Conservation (phyloP, 208 protist genomes). For the Crithidia acanthocephali region DNA sequence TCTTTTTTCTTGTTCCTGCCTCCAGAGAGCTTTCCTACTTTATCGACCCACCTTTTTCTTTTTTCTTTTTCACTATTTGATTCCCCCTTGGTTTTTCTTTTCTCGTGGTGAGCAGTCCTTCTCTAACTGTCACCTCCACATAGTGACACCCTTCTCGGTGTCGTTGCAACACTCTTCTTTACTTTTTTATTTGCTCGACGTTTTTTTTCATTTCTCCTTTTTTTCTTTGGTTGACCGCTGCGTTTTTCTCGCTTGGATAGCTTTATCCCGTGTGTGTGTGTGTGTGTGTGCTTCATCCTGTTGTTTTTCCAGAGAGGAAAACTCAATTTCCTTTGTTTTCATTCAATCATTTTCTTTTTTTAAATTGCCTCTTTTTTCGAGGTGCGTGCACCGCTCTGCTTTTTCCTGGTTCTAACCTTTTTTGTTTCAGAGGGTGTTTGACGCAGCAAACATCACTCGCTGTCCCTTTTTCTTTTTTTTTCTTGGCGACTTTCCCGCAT, state of each 20-base stretch:
- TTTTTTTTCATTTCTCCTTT: conserved; percentile 4
- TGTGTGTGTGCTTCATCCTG: conserved; percentile 3
- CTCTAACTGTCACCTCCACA: not conserved
- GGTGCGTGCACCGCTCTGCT: too few species aligned
- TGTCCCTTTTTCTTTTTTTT: too few species aligned
- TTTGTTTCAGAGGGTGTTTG: too few species aligned
- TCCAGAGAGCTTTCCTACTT: too few species aligned
- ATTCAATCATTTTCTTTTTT: not conserved
- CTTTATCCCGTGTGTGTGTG: not conserved
- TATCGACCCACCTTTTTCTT: not conserved
- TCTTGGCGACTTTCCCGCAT: too few species aligned
- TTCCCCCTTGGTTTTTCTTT: too few species aligned
- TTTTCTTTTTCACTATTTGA: conserved; percentile 11
- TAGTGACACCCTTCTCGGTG: too few species aligned
- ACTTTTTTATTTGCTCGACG: not conserved
- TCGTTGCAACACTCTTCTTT: not conserved
- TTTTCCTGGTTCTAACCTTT: too few species aligned
- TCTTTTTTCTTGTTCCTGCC: too few species aligned
- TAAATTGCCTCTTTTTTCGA: not conserved
- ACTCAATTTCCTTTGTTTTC: not conserved
- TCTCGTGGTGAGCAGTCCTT: not conserved
- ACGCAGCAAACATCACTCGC: too few species aligned
- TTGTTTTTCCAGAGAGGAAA: too few species aligned
- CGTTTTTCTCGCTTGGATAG: not conserved
- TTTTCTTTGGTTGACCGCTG: too few species aligned